Evolutionary conservation across 2,329 filamentous ascomycete genomes (phyloP), one percentile per base, ranked within the genome.

Genomic region (Metarhizium brunneum): DNA sequence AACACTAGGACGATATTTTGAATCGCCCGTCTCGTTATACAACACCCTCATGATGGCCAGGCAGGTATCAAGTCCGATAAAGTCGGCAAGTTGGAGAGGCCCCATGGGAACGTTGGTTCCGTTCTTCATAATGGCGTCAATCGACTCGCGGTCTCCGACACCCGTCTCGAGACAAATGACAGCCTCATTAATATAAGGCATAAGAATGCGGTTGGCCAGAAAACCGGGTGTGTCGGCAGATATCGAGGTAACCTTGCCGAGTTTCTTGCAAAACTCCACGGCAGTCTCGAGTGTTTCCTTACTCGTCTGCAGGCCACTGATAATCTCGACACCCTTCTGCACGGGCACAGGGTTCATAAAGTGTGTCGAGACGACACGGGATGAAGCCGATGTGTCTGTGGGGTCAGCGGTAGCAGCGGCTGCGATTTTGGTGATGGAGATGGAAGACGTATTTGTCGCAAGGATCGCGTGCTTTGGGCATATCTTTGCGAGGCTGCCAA

Each of bases 331-430:
- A 53, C 94, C 94, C 73, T 96, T 96, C 69, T 97, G 94, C 36
- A 99, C 76, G 2, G 94, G 94, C 0, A 99, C 94, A 0, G 94
- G 94, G 77, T 99, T 99, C 94, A 99, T 99, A 74, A 99, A 99
- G 72, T 99, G 94, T 16, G 94, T 97, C 53, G 90, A 90, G 55
- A 99, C 84, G 10, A 99, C 94, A 50, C 94, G 87, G 6, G 90
- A 92, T 47, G 90, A 87, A 45, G 86, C 88, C 47, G 85, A 86
- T 29, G 89, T 85, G 66, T 96, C 88, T 18, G 76, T 92, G 1
- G 90, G 87, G 67, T 95, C 84, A 55, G 78, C 77, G 30, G 85
- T 87, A 1, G 92, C 92, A 10, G 92, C 84, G 3, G 94, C 92
- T 20, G 94, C 94, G 65, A 99, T 96, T 67, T 87, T 88, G 47